These are phyloP conservation scores for Podila clonocystis DNA, from an alignment of 192 early-diverging fungal species.

Conservation along the genomic window DNA sequence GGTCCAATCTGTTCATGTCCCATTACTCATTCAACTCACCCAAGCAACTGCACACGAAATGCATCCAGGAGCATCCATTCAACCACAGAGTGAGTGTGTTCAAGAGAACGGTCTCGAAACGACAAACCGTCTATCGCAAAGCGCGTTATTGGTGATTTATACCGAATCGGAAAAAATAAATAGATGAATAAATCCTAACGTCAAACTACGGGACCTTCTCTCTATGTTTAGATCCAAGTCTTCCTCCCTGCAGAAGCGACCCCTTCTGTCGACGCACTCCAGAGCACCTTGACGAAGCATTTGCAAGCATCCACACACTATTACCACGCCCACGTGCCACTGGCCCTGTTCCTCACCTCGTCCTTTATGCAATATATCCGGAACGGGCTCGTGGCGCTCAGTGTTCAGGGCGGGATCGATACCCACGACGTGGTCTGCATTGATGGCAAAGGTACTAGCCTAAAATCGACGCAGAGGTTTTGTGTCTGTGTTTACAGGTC, in stretches of 20 bases:
- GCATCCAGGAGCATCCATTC: conserved; percentile 48
- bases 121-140: neutral
- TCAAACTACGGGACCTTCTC: neutral
- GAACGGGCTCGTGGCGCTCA: conserved; percentile 28
- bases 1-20: conserved; percentile 42
- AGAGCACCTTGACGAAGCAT: conserved; percentile 1
- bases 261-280: neutral
- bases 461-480: too few species aligned
- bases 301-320: conserved; percentile 9
- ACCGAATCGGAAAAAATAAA: too few species aligned
- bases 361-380: conserved; percentile 35
- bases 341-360: conserved; percentile 26
- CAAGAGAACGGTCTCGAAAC: conserved; percentile 1
- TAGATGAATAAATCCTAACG: neutral
- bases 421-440: conserved; percentile 36
- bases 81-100: conserved; percentile 42
- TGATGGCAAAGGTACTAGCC: conserved; percentile 39
- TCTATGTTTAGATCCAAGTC: conserved; percentile 25
- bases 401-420: conserved; percentile 26
- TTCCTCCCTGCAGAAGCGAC: conserved; percentile 20
- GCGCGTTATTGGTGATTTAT: conserved; percentile 5
- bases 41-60: conserved; percentile 33
- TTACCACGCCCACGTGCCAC: conserved; percentile 30
- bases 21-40: conserved; percentile 40
- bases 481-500: too few species aligned